phyloP scores from a whole-genome alignment of 257 asterid genomes.

The Euphrasia confusa region DNA sequence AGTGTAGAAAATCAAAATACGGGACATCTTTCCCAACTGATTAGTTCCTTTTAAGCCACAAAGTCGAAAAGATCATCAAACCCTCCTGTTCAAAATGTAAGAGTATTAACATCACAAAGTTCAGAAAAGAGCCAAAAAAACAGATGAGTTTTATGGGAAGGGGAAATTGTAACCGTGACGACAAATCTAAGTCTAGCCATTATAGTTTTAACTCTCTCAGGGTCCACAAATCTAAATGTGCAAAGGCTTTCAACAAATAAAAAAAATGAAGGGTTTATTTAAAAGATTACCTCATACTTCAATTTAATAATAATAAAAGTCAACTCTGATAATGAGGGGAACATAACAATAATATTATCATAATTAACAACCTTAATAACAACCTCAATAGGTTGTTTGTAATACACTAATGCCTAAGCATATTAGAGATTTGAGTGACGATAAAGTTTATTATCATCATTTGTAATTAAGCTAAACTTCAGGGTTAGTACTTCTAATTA shows the following conservation, averaged over 20 bases:
- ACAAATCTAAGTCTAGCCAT: too few relatives aligned
- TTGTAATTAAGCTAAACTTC: background rate
- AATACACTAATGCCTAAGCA: background rate
- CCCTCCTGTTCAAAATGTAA: conserved; percentile 48
- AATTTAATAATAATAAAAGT: background rate
- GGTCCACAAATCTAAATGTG: background rate
- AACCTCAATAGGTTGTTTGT: background rate
- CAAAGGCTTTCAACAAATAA: background rate
- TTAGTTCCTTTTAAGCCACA: conserved; percentile 25
- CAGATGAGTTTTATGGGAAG: background rate
- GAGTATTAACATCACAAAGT: conserved; percentile 19
- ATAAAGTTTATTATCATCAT: background rate
- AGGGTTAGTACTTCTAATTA: background rate
- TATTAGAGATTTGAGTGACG: background rate
- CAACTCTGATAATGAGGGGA: too few relatives aligned
- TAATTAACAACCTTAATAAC: too few relatives aligned
- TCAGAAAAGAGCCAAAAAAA: background rate
- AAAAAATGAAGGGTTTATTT: background rate
- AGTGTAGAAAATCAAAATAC: conserved; percentile 3
- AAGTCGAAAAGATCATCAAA: conserved; percentile 31
- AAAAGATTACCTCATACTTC: background rate
- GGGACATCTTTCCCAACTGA: conserved; percentile 19
- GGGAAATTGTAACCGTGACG: background rate
- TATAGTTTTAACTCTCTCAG: too few relatives aligned
- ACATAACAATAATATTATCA: too few relatives aligned